phyloP scores from a whole-genome alignment of 345 rosid species.

The Arabis alpina region DNA sequence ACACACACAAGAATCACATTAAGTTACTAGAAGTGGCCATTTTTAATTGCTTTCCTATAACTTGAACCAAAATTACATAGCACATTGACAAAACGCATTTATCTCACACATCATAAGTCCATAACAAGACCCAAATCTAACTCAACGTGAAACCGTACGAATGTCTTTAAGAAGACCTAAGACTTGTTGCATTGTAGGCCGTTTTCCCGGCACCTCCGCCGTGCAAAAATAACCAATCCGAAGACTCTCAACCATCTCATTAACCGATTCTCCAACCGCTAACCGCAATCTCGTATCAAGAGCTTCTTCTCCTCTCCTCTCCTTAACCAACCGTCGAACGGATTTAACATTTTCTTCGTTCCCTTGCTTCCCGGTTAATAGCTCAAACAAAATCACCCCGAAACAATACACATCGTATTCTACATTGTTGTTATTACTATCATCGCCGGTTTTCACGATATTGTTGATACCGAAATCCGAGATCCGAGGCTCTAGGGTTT shows the following conservation, averaged over 20 bases:
- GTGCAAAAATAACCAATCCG: conserved; percentile 84
- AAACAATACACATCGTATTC: conserved; percentile 71
- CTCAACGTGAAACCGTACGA: conserved; percentile 47
- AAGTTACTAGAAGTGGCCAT: too few species aligned
- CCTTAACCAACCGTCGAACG: conserved; percentile 70
- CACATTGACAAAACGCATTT: conserved; percentile 25
- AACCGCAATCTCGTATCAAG: conserved; percentile 66
- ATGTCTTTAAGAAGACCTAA: conserved; percentile 85
- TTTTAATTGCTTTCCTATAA: neutral
- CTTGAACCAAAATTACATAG: neutral
- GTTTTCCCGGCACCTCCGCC: conserved; percentile 72
- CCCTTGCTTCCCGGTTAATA: conserved; percentile 71
- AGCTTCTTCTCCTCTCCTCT: conserved; percentile 61
- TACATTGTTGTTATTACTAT: conserved; percentile 8
- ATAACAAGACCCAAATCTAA: conserved; percentile 29
- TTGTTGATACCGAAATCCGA: conserved; percentile 67
- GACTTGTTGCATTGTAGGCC: conserved; percentile 95
- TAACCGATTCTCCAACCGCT: conserved; percentile 54
- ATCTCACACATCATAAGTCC: conserved; percentile 3
- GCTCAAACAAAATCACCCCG: conserved; percentile 73
- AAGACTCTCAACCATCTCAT: conserved; percentile 82
- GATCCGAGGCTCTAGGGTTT: conserved; percentile 74
- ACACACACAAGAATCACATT: too few species aligned
- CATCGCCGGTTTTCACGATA: conserved; percentile 18
- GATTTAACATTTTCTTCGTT: conserved; percentile 56